Percentiles rank a stretch among this genome's conserved stretches.
Conservation (phyloP, 1,139 yeast genomes). For the Eremothecium cymbalariae region DNA sequence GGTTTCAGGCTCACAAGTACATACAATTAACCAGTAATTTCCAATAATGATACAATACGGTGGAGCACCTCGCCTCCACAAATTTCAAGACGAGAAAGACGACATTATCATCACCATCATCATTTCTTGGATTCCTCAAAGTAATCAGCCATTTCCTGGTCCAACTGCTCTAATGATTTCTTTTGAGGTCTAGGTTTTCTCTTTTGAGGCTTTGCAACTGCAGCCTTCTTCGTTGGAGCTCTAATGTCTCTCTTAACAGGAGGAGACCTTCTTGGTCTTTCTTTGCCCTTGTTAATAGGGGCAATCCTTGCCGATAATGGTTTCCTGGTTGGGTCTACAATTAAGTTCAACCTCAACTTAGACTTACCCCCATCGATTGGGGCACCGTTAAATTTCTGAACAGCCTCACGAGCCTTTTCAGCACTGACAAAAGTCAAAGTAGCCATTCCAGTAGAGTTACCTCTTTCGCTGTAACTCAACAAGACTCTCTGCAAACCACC, state of each 20-base stretch:
- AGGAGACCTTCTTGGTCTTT: constrained; percentile 12
- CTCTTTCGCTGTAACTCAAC: constrained; percentile 77
- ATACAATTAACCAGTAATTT: constrained; percentile 2
- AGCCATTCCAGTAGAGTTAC: constrained; percentile 87
- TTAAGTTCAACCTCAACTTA: constrained; percentile 73
- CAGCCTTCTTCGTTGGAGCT: constrained; percentile 33
- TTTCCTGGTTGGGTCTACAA: constrained; percentile 75
- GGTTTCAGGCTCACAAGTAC: background rate
- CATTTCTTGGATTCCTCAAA: constrained; percentile 35
- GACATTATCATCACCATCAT: too few species aligned
- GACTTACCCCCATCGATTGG: constrained; percentile 84
- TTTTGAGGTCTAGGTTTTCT: constrained; percentile 41
- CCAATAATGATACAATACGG: background rate
- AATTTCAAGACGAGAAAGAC: background rate
- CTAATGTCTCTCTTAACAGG: constrained; percentile 13
- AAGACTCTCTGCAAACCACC: constrained; percentile 74
- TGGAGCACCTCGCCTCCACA: background rate
- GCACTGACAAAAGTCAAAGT: constrained; percentile 66
- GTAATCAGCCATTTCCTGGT: constrained; percentile 89
- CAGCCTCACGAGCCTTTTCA: constrained; percentile 68
- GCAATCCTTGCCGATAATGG: constrained; percentile 39
- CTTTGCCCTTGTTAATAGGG: constrained; percentile 25
- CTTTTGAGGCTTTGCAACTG: constrained; percentile 33
- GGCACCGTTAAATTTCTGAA: constrained; percentile 81
- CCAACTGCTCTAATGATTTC: constrained; percentile 84